Evolutionary conservation across 2,329 filamentous ascomycete genomes (phyloP).

Genomic region (Didymella pinodella): DNA sequence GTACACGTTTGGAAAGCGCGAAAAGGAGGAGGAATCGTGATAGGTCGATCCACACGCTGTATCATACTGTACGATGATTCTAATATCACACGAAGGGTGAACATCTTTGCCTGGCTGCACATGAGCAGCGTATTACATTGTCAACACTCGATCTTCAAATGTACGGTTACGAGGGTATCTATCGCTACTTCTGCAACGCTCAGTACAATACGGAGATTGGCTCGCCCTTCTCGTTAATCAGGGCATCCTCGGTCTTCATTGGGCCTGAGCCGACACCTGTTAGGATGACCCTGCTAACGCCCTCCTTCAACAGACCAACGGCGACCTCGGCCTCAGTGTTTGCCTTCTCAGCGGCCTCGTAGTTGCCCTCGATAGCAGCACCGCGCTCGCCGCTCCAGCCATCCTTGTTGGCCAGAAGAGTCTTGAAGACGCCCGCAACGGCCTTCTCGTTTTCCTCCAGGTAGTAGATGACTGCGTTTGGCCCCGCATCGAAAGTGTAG

Average conservation of each 20-base stretch:
- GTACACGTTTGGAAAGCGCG: constrained; percentile 60
- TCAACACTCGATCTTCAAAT: not conserved
- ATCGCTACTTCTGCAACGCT: constrained; percentile 9
- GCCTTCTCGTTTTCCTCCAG: constrained; percentile 76
- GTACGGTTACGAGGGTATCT: constrained; percentile 14
- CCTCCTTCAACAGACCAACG: constrained; percentile 67
- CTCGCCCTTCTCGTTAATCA: constrained; percentile 70
- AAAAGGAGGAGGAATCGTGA: constrained; percentile 41
- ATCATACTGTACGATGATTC: constrained; percentile 8
- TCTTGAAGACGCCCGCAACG: constrained; percentile 81
- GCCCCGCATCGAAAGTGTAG: constrained; percentile 97
- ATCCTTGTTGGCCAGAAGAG: constrained; percentile 66
- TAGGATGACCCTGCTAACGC: constrained; percentile 87
- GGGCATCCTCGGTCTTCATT: constrained; percentile 76
- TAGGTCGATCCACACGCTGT: constrained; percentile 2
- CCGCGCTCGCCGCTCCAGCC: constrained; percentile 73
- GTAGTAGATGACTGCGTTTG: constrained; percentile 97
- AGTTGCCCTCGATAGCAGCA: constrained; percentile 59
- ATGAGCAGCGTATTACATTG: constrained; percentile 1
- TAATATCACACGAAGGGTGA: not conserved
- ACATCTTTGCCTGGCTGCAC: not conserved
- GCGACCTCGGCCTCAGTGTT: constrained; percentile 56
- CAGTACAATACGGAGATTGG: constrained; percentile 29
- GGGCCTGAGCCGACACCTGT: constrained; percentile 93
- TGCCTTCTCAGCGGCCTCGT: constrained; percentile 68